Evolutionary conservation across 2,329 filamentous ascomycete genomes (phyloP), one percentile per base, ranked within the genome.

Genomic region (Nothopassalora personata): DNA sequence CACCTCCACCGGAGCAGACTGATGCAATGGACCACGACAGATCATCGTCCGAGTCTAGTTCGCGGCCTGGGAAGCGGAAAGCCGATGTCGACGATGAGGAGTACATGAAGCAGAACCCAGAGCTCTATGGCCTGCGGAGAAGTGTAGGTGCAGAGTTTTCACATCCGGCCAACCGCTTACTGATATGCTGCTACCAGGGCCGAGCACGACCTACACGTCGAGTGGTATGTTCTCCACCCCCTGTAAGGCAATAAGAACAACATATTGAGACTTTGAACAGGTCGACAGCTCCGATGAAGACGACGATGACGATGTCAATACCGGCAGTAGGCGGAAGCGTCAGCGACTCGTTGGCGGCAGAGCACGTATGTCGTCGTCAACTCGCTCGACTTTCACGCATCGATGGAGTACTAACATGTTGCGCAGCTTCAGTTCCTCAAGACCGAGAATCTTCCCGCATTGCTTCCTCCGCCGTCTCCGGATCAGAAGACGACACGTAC

Each of bases 121-220:
- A 96, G 76, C 81, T 99, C 8, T 99, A 97, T 78, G 94, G 94
- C 51, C 81, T 99, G 66, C 86, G 94, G 68, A 85, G 94, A 78
- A 99, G 94, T 79, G 92, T 94, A 86, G 63, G 88, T 76, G 36
- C 53, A 57, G 36, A 57, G 52, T 27, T 57, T 49, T 47, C 39
- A 15, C 19, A 6, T 5, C 11, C 10, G 18, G 7, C 43, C 23
- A 11, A 31, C 49, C 11, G 39, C 39, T 31, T 57, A 46, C 74
- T 78, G 70, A 77, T 69, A 64, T 50, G 54, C 54, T 59, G 53
- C 61, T 54, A 57, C 34, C 64, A 82, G 80, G 79, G 82, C 72
- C 83, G 85, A 65, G 84, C 85, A 66, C 82, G 85, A 67, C 81
- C 81, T 62, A 80, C 80, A 60, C 83, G 84, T 68, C 83, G 83